These are phyloP conservation scores for Hemerocallis citrina DNA, from an alignment of 106 monocot genomes.

Conservation along the genomic window DNA sequence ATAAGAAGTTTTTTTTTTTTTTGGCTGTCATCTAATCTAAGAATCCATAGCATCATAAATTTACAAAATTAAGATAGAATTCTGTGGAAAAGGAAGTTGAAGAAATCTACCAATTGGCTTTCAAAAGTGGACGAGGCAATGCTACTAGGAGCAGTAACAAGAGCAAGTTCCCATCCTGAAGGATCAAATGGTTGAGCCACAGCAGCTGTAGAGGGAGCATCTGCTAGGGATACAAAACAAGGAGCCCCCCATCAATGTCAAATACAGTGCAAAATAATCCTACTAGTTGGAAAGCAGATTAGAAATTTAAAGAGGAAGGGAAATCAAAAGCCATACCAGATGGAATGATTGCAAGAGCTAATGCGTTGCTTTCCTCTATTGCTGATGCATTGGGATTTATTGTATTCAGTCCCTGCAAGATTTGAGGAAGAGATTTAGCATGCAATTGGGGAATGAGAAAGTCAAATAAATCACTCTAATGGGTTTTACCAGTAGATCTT, in stretches of 20 bases:
- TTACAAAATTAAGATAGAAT: too few relatives aligned
- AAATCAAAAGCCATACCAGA: slow-evolving; percentile 34
- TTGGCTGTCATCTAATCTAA: too few relatives aligned
- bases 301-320: neutral
- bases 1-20: too few relatives aligned
- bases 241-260: neutral
- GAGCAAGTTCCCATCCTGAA: slow-evolving; percentile 97
- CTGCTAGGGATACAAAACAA: slow-evolving; percentile 9
- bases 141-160: slow-evolving; percentile 55
- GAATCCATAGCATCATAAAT: too few relatives aligned
- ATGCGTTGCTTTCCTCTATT: slow-evolving; percentile 84
- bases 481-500: slow-evolving; percentile 64
- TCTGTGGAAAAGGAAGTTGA: too few relatives aligned
- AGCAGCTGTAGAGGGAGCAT: slow-evolving; percentile 13
- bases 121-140: slow-evolving; percentile 29
- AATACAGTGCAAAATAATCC: neutral
- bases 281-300: neutral
- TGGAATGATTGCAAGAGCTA: slow-evolving; percentile 90
- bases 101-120: slow-evolving; percentile 88
- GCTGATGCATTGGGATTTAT: slow-evolving; percentile 51
- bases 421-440: neutral
- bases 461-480: neutral
- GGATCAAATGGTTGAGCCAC: slow-evolving; percentile 70
- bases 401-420: slow-evolving; percentile 64
- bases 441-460: neutral